A percentile compares a stretch with the other conserved stretches of the same genome.
These are phyloP conservation scores for Mortierella sp. DNA, from an alignment of 371 early-diverging fungal genomes.

Conservation along the genomic window DNA sequence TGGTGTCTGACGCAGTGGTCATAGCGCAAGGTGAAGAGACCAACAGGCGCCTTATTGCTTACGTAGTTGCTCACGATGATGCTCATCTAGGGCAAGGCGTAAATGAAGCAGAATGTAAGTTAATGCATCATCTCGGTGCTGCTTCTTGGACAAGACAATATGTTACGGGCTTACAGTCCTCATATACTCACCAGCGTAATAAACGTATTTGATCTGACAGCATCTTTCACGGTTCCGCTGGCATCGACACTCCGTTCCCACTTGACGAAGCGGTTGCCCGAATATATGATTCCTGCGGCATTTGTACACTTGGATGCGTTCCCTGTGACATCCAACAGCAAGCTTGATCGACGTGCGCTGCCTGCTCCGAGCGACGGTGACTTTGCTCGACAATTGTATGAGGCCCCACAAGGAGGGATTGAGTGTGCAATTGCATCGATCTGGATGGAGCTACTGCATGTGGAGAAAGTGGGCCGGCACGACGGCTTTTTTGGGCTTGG, in stretches of 20 bases:
- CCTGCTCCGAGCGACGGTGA: slow-evolving; percentile 5
- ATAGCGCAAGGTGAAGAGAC: not conserved
- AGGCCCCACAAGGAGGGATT: slow-evolving; percentile 12
- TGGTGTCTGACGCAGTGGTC: slow-evolving; percentile 7
- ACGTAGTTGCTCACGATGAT: not conserved
- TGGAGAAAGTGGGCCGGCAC: slow-evolving; percentile 6
- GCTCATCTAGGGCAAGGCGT: too few relatives aligned
- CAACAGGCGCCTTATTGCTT: slow-evolving; percentile 29
- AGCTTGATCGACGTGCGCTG: slow-evolving; percentile 16
- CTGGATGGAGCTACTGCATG: slow-evolving; percentile 13
- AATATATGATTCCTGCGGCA: slow-evolving; percentile 4
- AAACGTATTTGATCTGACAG: too few relatives aligned
- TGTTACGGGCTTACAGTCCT: too few relatives aligned
- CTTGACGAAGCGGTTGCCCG: not conserved
- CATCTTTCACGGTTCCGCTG: not conserved
- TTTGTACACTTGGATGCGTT: slow-evolving; percentile 12
- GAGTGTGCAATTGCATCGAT: slow-evolving; percentile 14
- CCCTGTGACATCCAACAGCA: slow-evolving; percentile 10
- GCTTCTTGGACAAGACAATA: too few relatives aligned
- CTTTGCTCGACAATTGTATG: slow-evolving; percentile 7
- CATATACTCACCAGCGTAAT: too few relatives aligned
- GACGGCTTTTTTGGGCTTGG: slow-evolving; percentile 30
- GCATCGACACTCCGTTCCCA: not conserved
- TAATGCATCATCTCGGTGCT: too few relatives aligned
- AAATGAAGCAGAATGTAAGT: too few relatives aligned